Percentiles rank a stretch among this genome's conserved stretches.
Conservation (phyloP, 2,329 filamentous ascomycete genomes). For the Trichoderma citrinoviride region DNA sequence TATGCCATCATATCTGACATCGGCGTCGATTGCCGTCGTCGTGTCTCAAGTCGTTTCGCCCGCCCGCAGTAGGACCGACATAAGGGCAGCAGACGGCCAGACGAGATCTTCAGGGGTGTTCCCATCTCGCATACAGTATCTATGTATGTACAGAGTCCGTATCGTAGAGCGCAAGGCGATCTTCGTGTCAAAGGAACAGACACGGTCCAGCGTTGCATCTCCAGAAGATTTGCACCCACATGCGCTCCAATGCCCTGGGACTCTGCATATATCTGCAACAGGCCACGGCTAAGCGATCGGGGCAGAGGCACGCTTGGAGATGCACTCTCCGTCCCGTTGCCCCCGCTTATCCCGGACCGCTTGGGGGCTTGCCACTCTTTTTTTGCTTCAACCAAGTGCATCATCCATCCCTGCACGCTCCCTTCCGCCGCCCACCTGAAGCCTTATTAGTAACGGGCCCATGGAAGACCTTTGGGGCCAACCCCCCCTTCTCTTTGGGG, state of each 20-base stretch:
- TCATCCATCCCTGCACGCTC: not conserved
- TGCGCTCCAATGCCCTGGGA: not conserved
- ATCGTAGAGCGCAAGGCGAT: slow-evolving; percentile 10
- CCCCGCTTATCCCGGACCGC: slow-evolving; percentile 12
- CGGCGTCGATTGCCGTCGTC: not conserved
- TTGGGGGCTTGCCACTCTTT: not conserved
- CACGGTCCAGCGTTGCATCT: slow-evolving; percentile 4
- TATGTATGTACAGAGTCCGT: too few species aligned
- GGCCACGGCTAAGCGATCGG: slow-evolving; percentile 16
- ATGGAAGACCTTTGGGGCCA: not conserved
- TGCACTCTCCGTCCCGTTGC: slow-evolving; percentile 1
- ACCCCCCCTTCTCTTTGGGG: not conserved
- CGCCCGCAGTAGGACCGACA: slow-evolving; percentile 18
- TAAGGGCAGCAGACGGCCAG: not conserved
- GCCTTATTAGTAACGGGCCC: not conserved
- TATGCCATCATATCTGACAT: not conserved
- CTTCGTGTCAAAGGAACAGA: not conserved
- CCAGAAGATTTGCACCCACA: not conserved
- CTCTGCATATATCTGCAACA: not conserved
- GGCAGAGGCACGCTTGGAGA: slow-evolving; percentile 15
- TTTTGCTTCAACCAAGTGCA: not conserved
- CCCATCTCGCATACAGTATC: slow-evolving; percentile 11
- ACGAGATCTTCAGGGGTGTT: slow-evolving; percentile 12
- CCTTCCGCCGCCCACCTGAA: slow-evolving; percentile 8
- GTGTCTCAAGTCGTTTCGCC: not conserved